Base-by-base conservation (phyloP, 192 early-diverging fungal species). In the Backusella luteola region DNA sequence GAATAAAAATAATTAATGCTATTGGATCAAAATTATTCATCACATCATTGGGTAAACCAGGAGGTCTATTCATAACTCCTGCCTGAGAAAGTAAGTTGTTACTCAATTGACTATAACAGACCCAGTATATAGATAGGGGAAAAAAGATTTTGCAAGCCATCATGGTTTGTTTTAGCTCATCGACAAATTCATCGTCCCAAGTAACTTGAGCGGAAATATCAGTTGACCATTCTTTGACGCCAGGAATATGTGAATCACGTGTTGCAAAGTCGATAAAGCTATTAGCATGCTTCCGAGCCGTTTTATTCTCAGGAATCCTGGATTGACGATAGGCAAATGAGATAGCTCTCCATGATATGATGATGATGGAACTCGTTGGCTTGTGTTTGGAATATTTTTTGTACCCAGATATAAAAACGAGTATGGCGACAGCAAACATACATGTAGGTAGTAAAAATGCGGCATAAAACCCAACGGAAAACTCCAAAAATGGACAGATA, bases 1-100 rank as follows among this genome's bases (percentile, higher is more conserved):
- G 90, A 34, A 91, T 86, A 53, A 88, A 81, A 19, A 89, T 78
- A 38, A 89, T 84, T 21, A 91, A 78, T 23, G 79, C 80, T 70
- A 91, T 84, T 34, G 90, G 86, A 69, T 91, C 85, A 71, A 83
- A 80, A 73, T 88, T 89, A 78, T 86, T 81, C 86, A 91, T 88
- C 41, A 91, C 86, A 72, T 91, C 86, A 79, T 89, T 91, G 1
- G 90, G 90, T 11, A 91, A 80, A 46, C 68, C 73, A 23, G 83
- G 81, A 2, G 87, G 80, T 9, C 85, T 67, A 32, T 39, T 84
- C 87, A 91, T 86, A 59, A 81, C 79, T 34, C 84, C 87, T 4
- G 90, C 85, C 77, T 91, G 90, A 73, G 88, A 89, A 12, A 89
- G 70, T 69, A 91, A 71, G 73, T 91, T 91, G 81, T 89, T 91